These are phyloP conservation scores for Capronia epimyces DNA, from an alignment of 2,329 filamentous ascomycete genomes.

Conservation along the genomic window DNA sequence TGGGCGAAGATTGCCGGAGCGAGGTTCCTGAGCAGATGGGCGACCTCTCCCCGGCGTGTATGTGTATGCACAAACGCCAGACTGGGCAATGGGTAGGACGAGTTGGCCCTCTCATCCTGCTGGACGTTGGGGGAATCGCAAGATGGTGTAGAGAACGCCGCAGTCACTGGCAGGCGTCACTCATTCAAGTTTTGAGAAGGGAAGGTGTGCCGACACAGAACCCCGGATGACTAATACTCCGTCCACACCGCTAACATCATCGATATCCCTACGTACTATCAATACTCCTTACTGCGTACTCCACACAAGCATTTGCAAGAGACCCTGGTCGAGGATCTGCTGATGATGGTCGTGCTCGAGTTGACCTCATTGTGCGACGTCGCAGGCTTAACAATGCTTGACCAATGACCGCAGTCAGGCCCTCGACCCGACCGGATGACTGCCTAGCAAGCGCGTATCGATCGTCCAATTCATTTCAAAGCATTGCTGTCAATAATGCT, in stretches of 20 bases:
- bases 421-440: too few species aligned
- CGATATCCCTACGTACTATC: too few species aligned
- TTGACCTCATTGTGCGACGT: too few species aligned
- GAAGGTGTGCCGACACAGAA: slow-evolving; percentile 15
- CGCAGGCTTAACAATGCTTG: too few species aligned
- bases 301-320: too few species aligned
- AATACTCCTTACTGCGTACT: too few species aligned
- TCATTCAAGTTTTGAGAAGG: slow-evolving; percentile 10
- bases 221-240: not conserved
- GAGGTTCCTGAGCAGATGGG: not conserved
- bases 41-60: not conserved
- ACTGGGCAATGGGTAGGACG: slow-evolving; percentile 5
- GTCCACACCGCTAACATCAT: too few species aligned
- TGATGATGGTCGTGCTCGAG: too few species aligned
- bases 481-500: too few species aligned
- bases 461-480: not conserved
- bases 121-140: slow-evolving; percentile 10
- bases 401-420: too few species aligned
- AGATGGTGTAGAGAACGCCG: slow-evolving; percentile 7
- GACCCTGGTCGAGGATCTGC: too few species aligned
- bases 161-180: slow-evolving; percentile 16
- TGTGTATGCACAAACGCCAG: slow-evolving; percentile 5
- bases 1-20: not conserved
- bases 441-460: not conserved
- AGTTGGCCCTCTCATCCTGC: slow-evolving; percentile 15